A percentile compares a stretch with the other conserved stretches of the same genome.
Conservation (phyloP, 441 rosid species). For the Breynia disticha region DNA sequence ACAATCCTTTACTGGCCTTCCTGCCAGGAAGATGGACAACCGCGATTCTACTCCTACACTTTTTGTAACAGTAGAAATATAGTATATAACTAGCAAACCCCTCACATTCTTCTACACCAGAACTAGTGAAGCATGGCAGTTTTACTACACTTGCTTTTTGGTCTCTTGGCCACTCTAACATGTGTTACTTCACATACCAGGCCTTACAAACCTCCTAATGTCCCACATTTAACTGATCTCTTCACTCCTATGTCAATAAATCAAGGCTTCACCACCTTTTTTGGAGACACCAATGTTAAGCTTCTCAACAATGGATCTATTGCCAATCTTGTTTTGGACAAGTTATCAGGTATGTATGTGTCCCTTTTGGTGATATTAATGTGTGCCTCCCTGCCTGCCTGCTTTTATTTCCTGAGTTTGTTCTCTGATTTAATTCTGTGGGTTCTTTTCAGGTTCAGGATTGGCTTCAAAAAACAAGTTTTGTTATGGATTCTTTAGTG, state of each 20-base stretch:
- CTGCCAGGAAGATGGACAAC: no score
- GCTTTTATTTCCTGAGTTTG: not conserved
- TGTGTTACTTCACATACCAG: conserved; percentile 52
- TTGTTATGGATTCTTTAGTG: conserved; percentile 76
- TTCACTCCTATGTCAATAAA: conserved; percentile 41
- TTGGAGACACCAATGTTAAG: conserved; percentile 47
- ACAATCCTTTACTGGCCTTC: no score
- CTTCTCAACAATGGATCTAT: conserved; percentile 45
- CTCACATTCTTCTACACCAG: conserved; percentile 12
- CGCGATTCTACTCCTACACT: no score
- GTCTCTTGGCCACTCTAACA: conserved; percentile 19
- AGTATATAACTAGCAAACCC: not conserved
- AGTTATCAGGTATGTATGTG: conserved; percentile 43
- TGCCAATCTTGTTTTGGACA: conserved; percentile 59
- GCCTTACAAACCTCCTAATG: conserved; percentile 48
- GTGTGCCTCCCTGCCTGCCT: no score
- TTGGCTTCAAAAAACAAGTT: conserved; percentile 47
- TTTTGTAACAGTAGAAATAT: no score
- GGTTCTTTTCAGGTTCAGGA: conserved; percentile 56
- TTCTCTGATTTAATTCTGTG: not conserved
- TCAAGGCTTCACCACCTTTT: conserved; percentile 34
- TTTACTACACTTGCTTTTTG: conserved; percentile 18
- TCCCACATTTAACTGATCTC: conserved; percentile 52
- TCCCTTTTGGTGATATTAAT: not conserved
- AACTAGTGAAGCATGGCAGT: conserved; percentile 32